Evolutionary conservation across 140 eudicot species (phyloP), one percentile per base, ranked within the genome.

Genomic region (Senecio squalidus): DNA sequence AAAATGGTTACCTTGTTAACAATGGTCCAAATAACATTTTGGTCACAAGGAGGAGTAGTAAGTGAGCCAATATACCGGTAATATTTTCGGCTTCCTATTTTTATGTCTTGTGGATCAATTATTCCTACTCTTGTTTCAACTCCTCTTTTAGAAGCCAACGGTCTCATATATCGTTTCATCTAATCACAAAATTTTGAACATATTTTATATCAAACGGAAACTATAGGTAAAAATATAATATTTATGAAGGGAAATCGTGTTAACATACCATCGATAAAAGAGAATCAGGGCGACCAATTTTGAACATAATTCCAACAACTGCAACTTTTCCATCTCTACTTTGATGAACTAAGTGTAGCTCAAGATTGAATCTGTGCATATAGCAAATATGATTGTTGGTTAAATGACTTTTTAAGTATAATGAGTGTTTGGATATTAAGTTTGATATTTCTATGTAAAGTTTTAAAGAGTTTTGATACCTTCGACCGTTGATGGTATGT

Each of bases 41-140:
- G 66, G n/a, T 78, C 67, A 58, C 91, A 78, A 2, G 86, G 91
- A 54, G 91, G 86, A 23, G 66, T 57, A 1, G 91, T 82, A 21
- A 83, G 79, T 3, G 92, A 83, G 44, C 92, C 92, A 45, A 69
- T 76, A 60, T 83, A 79, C 22, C 86, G 62, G 14, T 79, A 83
- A 14, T 83, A 83, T 21, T 67, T 76, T 53, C 77, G 46, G 9
- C 83, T 76, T 9, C 80, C 80, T 8, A 83, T 26, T 41, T 49
- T 47, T 7, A 79, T 66, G 2, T 60, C 14, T 16, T 20, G 31
- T 9, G 92, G 92, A 46, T 83, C 71, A 17, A 79, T 17, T 27
- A 62, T 17, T 1, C 92, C 92, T 20, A 77, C 72, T 3, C 9
- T 49, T 66, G 24, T 69, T 60, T 73, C 83, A 14, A 58, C 66